Base-by-base conservation (phyloP, 371 early-diverging fungal species). In the Thermomucor indicae-seudaticae region DNA sequence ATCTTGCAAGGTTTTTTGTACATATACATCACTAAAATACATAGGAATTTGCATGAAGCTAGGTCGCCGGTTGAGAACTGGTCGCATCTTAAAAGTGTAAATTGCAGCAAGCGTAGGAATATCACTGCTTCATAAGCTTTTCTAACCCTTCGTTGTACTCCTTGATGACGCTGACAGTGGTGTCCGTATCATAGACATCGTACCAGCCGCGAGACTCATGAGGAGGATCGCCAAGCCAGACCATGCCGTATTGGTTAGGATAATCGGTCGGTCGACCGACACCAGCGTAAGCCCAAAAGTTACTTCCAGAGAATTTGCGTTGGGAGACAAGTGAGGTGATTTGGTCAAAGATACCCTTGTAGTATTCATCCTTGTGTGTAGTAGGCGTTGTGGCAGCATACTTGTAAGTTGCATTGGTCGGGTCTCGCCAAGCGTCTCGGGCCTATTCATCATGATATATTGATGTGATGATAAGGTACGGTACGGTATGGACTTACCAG, bases 161-260 rank as follows among this genome's bases (percentile, higher is more conserved):
- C 30, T 59, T 50, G 47, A 72, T 67, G 22, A 65, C 41, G 0
- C 43, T 16, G 4, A 67, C 35, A 5, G 69, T 66, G 1, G 67
- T 57, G 42, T 73, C 74, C 8, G 49, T 57, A 41, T 70, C 54
- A 51, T 73, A 73, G 3, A 73, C 67, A 50, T 62, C 51, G 34
- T 73, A 73, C 74, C 74, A 73, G n/a, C 74, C 74, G 40, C 59
- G 62, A 14, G 56, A 65, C 40, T 73, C 74, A 37, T 73, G 73
- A 7, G 70, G 73, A 49, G 73, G 73, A 58, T 73, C 73, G 48
- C 70, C 73, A 22, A 73, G 39, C 65, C 70, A 70, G 10, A 49
- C 55, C 68, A 67, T 70, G 40, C 56, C 59, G 45, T 58, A 67
- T 11, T 37, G 7, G 50, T 74, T 70, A 5, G 68, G 61, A 34